Percentiles rank a stretch among this genome's conserved stretches.
Evolutionary conservation across 306 rosid genomes (phyloP).

Genomic region (Trifolium fragiferum): DNA sequence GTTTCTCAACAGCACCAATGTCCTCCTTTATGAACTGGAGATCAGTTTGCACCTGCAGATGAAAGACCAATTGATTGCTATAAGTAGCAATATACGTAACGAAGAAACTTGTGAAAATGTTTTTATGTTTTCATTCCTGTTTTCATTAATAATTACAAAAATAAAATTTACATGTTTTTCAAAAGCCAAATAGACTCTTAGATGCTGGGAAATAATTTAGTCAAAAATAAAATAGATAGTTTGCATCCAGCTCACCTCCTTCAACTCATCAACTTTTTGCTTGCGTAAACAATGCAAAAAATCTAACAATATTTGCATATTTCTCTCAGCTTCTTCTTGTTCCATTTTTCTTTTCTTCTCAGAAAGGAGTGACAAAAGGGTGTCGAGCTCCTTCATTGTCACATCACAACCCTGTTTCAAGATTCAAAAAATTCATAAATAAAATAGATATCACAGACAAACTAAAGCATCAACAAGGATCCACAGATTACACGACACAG

Average conservation of each 20-base stretch:
- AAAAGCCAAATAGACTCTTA: neutral
- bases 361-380: constrained; percentile 72
- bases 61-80: constrained; percentile 33
- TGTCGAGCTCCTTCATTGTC: constrained; percentile 84
- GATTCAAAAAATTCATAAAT: neutral
- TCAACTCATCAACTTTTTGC: constrained; percentile 84
- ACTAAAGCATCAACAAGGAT: constrained; percentile 25
- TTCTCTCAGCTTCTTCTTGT: constrained; percentile 97
- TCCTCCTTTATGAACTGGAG: constrained; percentile 94
- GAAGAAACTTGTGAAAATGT: constrained; percentile 14
- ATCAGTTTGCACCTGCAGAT: constrained; percentile 80
- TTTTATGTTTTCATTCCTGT: neutral
- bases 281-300: constrained; percentile 87
- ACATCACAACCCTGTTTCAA: constrained; percentile 85
- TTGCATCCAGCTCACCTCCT: constrained; percentile 64
- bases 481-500: constrained; percentile 8
- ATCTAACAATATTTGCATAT: constrained; percentile 88
- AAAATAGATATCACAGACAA: constrained; percentile 18
- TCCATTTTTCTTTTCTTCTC: constrained; percentile 98
- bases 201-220: constrained; percentile 26
- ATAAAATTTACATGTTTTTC: neutral
- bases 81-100: constrained; percentile 26
- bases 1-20: constrained; percentile 83
- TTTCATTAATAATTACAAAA: neutral
- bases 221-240: constrained; percentile 8